Conservation (phyloP, 2,329 filamentous ascomycete genomes). For the Fusarium sp. region DNA sequence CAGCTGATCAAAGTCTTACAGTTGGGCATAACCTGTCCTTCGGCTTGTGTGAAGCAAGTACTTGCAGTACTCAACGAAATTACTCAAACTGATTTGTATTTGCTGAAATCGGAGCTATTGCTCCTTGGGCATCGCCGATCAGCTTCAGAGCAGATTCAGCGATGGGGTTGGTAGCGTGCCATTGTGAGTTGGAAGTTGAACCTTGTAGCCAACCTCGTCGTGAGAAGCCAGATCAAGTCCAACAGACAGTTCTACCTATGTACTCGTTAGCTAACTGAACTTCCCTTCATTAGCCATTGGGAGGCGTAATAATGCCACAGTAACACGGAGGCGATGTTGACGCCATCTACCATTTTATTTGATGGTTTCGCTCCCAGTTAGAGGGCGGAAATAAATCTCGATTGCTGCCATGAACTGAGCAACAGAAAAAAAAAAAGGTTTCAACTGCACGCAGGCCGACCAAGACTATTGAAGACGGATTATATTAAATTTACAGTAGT, state of each 20-base stretch:
- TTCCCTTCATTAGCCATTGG: too few relatives aligned
- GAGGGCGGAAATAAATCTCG: accelerated
- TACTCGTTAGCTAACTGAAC: accelerated
- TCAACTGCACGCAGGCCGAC: too few relatives aligned
- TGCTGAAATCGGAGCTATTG: not conserved
- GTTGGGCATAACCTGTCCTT: not conserved
- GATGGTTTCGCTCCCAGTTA: accelerated
- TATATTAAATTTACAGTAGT: not conserved
- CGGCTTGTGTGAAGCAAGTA: not conserved
- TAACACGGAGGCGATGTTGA: not conserved
- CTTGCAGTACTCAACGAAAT: not conserved
- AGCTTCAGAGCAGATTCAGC: not conserved
- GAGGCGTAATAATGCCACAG: accelerated
- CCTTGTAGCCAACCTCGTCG: too few relatives aligned
- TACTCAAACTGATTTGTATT: accelerated
- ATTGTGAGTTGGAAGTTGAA: not conserved
- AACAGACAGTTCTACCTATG: not conserved
- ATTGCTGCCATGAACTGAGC: not conserved
- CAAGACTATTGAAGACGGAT: too few relatives aligned
- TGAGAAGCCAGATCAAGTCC: too few relatives aligned
- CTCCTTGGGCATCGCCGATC: not conserved
- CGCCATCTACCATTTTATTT: accelerated
- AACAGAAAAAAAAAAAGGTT: too few relatives aligned
- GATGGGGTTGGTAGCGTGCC: not conserved
- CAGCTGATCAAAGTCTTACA: not conserved